phyloP scores from a whole-genome alignment of 2,329 filamentous ascomycete species.

The Fusarium chaquense region DNA sequence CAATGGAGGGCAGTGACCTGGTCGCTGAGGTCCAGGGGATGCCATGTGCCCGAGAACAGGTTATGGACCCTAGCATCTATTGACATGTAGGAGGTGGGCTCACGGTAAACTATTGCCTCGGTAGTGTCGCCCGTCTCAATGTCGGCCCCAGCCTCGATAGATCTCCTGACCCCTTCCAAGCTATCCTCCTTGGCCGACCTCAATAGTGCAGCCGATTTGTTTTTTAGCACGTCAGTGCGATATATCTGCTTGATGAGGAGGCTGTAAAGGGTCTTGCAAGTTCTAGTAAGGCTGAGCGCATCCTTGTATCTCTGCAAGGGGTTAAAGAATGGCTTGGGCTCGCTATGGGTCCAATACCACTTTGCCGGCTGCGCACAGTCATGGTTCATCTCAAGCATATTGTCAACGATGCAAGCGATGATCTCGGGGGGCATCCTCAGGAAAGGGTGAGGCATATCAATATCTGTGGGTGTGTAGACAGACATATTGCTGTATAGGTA shows the following conservation, averaged over 20 bases:
- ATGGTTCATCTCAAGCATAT: constrained; percentile 1
- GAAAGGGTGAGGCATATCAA: neutral
- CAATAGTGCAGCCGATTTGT: constrained; percentile 1
- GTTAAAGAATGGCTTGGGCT: neutral
- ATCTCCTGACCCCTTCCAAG: neutral
- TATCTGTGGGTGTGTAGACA: neutral
- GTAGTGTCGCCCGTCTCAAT: neutral
- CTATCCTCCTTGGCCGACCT: neutral
- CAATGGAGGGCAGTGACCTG: constrained; percentile 23
- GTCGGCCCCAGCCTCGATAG: neutral
- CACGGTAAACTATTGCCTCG: neutral
- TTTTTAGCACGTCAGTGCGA: neutral
- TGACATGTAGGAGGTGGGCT: neutral
- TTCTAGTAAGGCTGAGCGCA: constrained; percentile 5
- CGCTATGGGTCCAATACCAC: neutral
- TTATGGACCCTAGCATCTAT: neutral
- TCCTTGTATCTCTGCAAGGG: constrained; percentile 1
- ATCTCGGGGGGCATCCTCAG: neutral
- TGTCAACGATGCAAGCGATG: constrained; percentile 1
- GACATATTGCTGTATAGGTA: neutral
- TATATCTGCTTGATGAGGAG: neutral
- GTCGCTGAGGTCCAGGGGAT: neutral
- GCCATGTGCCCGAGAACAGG: neutral
- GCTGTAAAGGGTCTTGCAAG: neutral
- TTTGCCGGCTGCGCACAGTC: neutral